Evolutionary conservation across 2,329 filamentous ascomycete species (phyloP), one percentile per base, ranked within the genome.

Genomic region (Hirsutella minnesotensis): DNA sequence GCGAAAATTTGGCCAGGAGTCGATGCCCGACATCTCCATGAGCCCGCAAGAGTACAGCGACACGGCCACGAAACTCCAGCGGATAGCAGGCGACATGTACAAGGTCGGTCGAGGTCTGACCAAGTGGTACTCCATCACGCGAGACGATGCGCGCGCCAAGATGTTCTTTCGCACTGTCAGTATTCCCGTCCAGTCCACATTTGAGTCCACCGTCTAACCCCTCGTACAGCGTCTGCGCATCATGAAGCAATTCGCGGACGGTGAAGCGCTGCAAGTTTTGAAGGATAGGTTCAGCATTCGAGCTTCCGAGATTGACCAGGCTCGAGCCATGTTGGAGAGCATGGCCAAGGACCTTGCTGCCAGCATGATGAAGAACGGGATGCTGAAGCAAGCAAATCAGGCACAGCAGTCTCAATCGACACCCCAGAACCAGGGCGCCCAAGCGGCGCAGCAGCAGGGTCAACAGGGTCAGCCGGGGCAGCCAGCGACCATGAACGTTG

Each of bases 111-210:
- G 63, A 44, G 58, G 60, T 1, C 52, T 77, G 4, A 59, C 56
- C 22, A 66, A 58, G 19, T 76, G 72, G 72, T 77, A 71, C 46
- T 51, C 55, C 3, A 51, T 67, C 18, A 70, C 68, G 1, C 62
- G 59, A 15, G 72, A 77, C 44, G 72, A 77, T 42, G 52, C 49
- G 10, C 66, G 72, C 31, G 68, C 70, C 4, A 68, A 61, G 48
- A 63, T 67, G 58, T 77, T 74, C 48, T 74, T 76, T 60, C 66
- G 65, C 51, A 64, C 63, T 47, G 72, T 76, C 61, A 64, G 72
- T 65, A 5, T 19, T 19, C 10, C 15, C 16, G 15, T 35, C 33
- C 5, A 9, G 33, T 9, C n/a, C 5, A 18, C 13, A 18, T 3
- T 4, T 9, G 5, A n/a, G 15, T 9, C 7, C 5, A 9, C 9